These are phyloP conservation scores for Dioscorea zingiberensis DNA, from an alignment of 106 monocot species.

Conservation along the genomic window DNA sequence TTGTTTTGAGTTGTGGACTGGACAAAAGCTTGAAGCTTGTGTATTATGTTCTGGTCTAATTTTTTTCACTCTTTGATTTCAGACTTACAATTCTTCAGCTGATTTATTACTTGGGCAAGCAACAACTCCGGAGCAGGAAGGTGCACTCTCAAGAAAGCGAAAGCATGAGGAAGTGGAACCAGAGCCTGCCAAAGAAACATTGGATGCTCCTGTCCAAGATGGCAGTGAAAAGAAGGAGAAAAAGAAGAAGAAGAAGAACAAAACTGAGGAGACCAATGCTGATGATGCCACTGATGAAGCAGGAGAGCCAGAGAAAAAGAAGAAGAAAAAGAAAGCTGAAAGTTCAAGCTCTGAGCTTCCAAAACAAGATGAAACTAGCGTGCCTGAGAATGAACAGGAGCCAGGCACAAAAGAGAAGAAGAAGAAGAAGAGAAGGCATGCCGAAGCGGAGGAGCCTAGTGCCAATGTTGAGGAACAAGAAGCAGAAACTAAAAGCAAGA, in stretches of 20 bases:
- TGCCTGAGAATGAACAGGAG: not conserved
- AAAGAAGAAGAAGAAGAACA: constrained; percentile 27
- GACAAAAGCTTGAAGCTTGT: no score
- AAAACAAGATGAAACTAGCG: not conserved
- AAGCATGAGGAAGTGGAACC: constrained; percentile 24
- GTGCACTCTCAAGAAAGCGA: constrained; percentile 24
- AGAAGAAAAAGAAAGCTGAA: constrained; percentile 19
- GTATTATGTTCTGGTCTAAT: not conserved
- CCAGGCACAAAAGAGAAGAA: constrained; percentile 14
- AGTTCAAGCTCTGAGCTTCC: not conserved
- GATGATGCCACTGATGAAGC: not conserved
- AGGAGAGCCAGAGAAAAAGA: constrained; percentile 18
- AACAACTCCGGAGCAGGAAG: constrained; percentile 3
- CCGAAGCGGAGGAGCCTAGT: not conserved
- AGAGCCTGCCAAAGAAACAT: not conserved
- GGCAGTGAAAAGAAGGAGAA: constrained; percentile 12
- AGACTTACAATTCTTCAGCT: constrained; percentile 63
- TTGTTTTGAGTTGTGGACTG: not conserved
- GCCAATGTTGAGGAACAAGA: constrained; percentile 8
- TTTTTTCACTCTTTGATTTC: constrained; percentile 3
- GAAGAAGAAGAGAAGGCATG: constrained; percentile 23
- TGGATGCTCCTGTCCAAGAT: constrained; percentile 1
- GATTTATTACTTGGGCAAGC: constrained; percentile 38
- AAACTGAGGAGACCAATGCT: constrained; percentile 12
- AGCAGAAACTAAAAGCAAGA: constrained; percentile 9